phyloP scores from a whole-genome alignment of 2,329 filamentous ascomycete species.

The Colletotrichum costaricense region DNA sequence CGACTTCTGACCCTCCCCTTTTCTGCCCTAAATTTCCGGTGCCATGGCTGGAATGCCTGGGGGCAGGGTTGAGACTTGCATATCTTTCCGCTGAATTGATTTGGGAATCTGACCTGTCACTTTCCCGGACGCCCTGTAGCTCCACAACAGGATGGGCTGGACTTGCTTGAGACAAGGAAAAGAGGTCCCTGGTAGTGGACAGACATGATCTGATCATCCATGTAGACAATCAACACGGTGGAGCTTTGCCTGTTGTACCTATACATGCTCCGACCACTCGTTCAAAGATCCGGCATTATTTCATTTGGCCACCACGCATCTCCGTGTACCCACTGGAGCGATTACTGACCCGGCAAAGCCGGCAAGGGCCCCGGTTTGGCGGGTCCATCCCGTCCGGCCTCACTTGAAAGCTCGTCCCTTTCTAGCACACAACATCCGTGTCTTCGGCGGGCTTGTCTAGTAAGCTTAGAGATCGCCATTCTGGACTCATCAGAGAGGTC shows the following conservation, averaged over 20 bases:
- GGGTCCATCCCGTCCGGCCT: conserved; percentile 11
- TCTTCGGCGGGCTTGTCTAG: background rate
- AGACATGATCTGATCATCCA: conserved; percentile 33
- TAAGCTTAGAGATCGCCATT: too few species aligned
- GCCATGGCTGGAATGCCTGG: conserved; percentile 17
- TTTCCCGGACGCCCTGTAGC: background rate
- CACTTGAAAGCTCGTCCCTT: background rate
- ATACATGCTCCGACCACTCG: background rate
- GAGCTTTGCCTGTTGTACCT: conserved; percentile 15
- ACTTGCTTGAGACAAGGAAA: conserved; percentile 11
- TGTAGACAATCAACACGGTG: conserved; percentile 19
- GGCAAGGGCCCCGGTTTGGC: background rate
- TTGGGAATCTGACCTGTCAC: conserved; percentile 25
- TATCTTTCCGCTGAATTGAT: conserved; percentile 5
- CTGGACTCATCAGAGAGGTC: background rate
- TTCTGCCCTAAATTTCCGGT: conserved; percentile 22
- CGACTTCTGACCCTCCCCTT: conserved; percentile 10
- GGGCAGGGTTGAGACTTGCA: conserved; percentile 22
- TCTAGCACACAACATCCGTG: background rate
- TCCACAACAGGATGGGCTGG: conserved; percentile 9
- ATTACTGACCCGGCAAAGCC: background rate
- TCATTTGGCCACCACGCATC: background rate
- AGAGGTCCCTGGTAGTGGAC: conserved; percentile 23
- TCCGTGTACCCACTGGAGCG: background rate
- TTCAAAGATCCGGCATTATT: background rate